Percentiles rank a stretch among this genome's conserved stretches.
phyloP scores from a whole-genome alignment of 2,329 filamentous ascomycete species.

The Monilinia laxa region DNA sequence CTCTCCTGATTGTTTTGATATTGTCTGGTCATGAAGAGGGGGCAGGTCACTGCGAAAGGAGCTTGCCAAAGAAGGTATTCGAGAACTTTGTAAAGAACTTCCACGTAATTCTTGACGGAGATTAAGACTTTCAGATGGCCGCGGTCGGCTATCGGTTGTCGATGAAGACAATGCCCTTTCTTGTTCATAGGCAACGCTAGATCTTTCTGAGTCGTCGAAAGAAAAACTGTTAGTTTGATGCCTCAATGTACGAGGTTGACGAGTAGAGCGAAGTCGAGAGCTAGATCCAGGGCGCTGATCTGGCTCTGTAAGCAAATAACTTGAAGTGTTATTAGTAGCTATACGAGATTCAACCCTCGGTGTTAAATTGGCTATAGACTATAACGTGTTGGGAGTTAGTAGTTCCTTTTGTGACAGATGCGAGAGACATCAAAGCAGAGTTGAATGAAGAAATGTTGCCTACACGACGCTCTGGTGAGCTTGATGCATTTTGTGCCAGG shows the following conservation, averaged over 20 bases:
- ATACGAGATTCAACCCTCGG: constrained; percentile 34
- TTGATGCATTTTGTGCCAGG: constrained; percentile 39
- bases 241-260: constrained; percentile 34
- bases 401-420: background rate
- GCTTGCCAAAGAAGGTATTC: constrained; percentile 24
- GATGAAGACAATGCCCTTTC: constrained; percentile 32
- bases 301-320: constrained; percentile 39
- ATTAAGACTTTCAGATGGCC: constrained; percentile 27
- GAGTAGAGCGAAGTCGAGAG: constrained; percentile 22
- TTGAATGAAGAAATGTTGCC: background rate
- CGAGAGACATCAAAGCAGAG: background rate
- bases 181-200: constrained; percentile 39
- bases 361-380: constrained; percentile 31
- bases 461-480: constrained; percentile 36
- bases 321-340: constrained; percentile 35
- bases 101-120: constrained; percentile 36
- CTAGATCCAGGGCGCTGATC: constrained; percentile 34
- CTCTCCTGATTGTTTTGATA: background rate
- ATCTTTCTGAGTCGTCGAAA: constrained; percentile 39
- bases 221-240: constrained; percentile 43
- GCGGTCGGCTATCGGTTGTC: constrained; percentile 28
- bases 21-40: background rate
- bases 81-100: constrained; percentile 34
- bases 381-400: background rate
- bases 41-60: constrained; percentile 1